phyloP scores from a whole-genome alignment of 225 moss, liverwort and hornwort genomes.

The Climacium dendroides region DNA sequence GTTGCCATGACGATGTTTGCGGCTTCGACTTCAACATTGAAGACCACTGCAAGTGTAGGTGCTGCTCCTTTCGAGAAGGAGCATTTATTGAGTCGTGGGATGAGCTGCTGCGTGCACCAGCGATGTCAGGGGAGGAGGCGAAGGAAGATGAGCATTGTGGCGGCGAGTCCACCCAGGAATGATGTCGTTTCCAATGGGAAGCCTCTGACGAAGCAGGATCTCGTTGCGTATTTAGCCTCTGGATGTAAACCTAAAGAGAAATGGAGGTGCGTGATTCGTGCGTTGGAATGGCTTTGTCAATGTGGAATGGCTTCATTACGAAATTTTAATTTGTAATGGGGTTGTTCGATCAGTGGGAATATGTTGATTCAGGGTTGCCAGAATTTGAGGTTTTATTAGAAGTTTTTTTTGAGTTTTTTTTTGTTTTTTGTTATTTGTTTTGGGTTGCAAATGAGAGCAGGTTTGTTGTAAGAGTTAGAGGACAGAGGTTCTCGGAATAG shows the following conservation, averaged over 20 bases:
- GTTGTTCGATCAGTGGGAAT: not conserved
- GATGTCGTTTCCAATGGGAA: not conserved
- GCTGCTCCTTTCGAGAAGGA: not conserved
- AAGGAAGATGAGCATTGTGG: slow-evolving; percentile 19
- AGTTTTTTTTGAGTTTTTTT: not conserved
- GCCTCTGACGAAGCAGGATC: slow-evolving; percentile 50
- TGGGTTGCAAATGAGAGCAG: not conserved
- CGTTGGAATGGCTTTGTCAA: not conserved
- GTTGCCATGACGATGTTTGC: not conserved
- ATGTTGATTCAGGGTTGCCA: not conserved
- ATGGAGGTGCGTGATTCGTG: slow-evolving; percentile 40
- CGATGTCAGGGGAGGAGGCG: not conserved
- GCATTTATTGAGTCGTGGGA: not conserved
- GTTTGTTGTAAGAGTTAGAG: no score
- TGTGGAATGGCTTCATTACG: not conserved
- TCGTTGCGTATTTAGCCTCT: slow-evolving; percentile 67
- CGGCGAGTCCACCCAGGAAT: slow-evolving; percentile 61
- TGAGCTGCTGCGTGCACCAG: not conserved
- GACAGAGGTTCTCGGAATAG: not conserved
- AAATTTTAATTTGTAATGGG: not conserved
- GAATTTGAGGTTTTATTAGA: not conserved
- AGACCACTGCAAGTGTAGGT: not conserved
- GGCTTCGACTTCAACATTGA: not conserved
- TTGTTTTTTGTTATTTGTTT: not conserved
- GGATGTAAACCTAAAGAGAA: slow-evolving; percentile 72